Base-by-base conservation (phyloP, 768 basidiomycete genomes). In the Erythrobasidium yunnanense region DNA sequence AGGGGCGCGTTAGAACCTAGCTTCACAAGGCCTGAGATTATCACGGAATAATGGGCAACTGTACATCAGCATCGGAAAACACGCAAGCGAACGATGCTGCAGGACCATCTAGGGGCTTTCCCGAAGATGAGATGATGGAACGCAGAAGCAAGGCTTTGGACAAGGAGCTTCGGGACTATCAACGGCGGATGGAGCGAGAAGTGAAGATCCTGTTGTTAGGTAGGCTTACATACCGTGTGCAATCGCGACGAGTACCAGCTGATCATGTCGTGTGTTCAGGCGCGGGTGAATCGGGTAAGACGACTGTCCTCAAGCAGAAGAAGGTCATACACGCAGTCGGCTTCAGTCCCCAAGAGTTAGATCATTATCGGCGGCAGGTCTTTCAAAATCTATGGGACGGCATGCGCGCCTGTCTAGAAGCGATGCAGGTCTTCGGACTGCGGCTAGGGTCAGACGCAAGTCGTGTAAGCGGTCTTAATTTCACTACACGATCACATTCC, bases 381-480 rank as follows among this genome's bases (percentile, higher is more conserved):
- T 99, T 93, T 75, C 86, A 86, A 73, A 97, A 99, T 77, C 77
- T 99, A 30, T 87, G 87, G 1, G 83, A 86, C 7, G 95, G 91
- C 1, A 82, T 97, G 78, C 81, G 83, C 51, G 83, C 84, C 67
- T 80, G 92, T 45, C 80, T 95, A 55, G 87, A 91, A 47, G 85
- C 89, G 0, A 88, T 92, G 85, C 86, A 87, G 65, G 88, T 90
- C 69, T 87, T 91, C 82, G 85, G 84, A 0, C 82, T 95, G 66
- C 80, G 84, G 69, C 82, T 92, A 18, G 76, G n/a, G n/a, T n/a
- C 80, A 0, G 82, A 85, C 3, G 30, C 50, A 8, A n/a, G n/a
- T n/a, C n/a, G n/a, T n/a, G n/a, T n/a, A n/a, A n/a, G n/a, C n/a
- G n/a, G n/a, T n/a, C n/a, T n/a, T n/a, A n/a, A 11, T 57, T n/a